Conservation (phyloP, 805 yeast species). For the Ogataea allantospora region DNA sequence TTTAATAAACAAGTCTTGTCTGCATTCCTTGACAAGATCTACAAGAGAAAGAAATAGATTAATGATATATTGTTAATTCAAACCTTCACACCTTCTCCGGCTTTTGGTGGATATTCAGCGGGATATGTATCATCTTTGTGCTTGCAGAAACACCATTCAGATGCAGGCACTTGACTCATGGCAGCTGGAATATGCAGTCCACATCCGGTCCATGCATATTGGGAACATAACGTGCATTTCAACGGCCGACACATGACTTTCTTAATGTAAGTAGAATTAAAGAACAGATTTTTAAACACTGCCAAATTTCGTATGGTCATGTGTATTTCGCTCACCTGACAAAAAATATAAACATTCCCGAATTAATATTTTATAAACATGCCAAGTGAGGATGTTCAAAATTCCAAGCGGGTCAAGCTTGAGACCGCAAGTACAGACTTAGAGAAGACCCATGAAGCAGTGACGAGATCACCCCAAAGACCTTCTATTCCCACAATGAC, state of each 20-base stretch:
- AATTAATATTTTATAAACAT: slow-evolving; percentile 1
- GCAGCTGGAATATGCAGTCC: slow-evolving; percentile 43
- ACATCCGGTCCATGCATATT: slow-evolving; percentile 44
- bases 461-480: not conserved
- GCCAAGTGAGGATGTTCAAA: slow-evolving; percentile 13
- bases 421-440: slow-evolving; percentile 8
- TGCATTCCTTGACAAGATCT: slow-evolving; percentile 83
- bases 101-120: slow-evolving; percentile 37
- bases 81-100: slow-evolving; percentile 32
- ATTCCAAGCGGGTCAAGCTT: slow-evolving; percentile 14
- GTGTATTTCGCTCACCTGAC: slow-evolving; percentile 24
- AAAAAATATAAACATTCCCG: slow-evolving; percentile 7
- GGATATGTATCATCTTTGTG: slow-evolving; percentile 27
- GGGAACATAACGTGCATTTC: slow-evolving; percentile 33
- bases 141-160: slow-evolving; percentile 38
- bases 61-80: not conserved
- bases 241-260: slow-evolving; percentile 38
- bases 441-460: not conserved
- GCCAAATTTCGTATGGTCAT: slow-evolving; percentile 11
- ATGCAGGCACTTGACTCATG: slow-evolving; percentile 37
- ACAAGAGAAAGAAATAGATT: slow-evolving; percentile 81
- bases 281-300: no score
- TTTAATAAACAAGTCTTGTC: slow-evolving; percentile 84
- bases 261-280: no score
- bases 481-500: slow-evolving; percentile 23